Evolutionary conservation across 164 flowering plant species (phyloP).

Genomic region (Chloranthus sessilifolius): DNA sequence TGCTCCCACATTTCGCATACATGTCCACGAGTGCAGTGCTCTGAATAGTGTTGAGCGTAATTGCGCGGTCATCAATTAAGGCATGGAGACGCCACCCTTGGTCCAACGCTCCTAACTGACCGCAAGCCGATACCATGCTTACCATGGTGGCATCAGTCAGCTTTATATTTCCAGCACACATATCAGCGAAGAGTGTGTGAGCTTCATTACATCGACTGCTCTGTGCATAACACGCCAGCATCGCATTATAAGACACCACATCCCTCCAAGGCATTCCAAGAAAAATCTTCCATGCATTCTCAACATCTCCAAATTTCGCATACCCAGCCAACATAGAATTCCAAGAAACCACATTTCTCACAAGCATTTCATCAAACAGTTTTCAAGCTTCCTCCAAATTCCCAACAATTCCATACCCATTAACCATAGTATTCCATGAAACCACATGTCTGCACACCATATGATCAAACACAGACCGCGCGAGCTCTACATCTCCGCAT

Average conservation of each 20-base stretch:
- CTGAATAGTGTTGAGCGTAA: constrained; percentile 17
- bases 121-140: constrained; percentile 29
- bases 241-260: constrained; percentile 28
- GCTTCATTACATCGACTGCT: constrained; percentile 23
- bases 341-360: constrained; percentile 30
- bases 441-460: constrained; percentile 26
- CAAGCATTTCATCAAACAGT: constrained; percentile 30
- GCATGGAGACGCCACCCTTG: constrained; percentile 19
- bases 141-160: constrained; percentile 34
- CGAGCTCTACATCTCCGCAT: constrained; percentile 19
- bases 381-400: constrained; percentile 17
- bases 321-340: constrained; percentile 33
- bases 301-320: constrained; percentile 28
- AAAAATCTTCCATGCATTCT: constrained; percentile 18
- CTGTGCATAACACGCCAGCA: constrained; percentile 29
- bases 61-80: constrained; percentile 13
- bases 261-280: constrained; percentile 25
- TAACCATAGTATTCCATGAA: constrained; percentile 34
- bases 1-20: constrained; percentile 31
- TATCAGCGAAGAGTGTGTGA: constrained; percentile 20
- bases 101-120: constrained; percentile 32
- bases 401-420: constrained; percentile 28
- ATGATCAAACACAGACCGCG: constrained; percentile 12
- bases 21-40: constrained; percentile 33
- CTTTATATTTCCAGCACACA: constrained; percentile 22